Evolutionary conservation across 495 filamentous ascomycete genomes (phyloP), one percentile per base, ranked within the genome.

Genomic region (Thozetella sp.): DNA sequence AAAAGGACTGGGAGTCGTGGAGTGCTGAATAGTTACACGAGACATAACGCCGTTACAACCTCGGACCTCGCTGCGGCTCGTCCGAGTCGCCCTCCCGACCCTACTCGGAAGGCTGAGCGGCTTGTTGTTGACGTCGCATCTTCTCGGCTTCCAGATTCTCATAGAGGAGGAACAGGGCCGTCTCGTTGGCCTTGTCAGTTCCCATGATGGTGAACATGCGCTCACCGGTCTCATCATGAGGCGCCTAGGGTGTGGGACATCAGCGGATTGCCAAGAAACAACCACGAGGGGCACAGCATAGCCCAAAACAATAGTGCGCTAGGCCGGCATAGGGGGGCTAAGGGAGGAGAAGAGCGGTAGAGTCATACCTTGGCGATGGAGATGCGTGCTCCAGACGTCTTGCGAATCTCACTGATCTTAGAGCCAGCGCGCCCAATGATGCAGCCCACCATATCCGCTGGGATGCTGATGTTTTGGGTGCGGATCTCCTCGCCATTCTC

Each of bases 171-270:
- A 94, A 98, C 10, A 99, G 83, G 17, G 95, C 95, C 63, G 93
- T 93, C 79, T 99, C 95, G 68, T 98, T 98, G 61, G 90, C 90
- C 74, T 85, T 85, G 23, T 89, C 87, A 57, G 91, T 96, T 59
- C 95, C 95, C 84, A 96, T 97, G 71, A 99, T 97, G 62, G 95
- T 98, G 80, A 98, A 99, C 95, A 99, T 98, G 67, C 95, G 88
- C 84, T 99, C 95, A 55, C 95, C 95, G 51, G 92, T 93, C 57
- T 98, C 96, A 64, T 98, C 95, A 66, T 99, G 95, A 27, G 96
- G 93, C 22, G 93, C 91, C 77, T 81, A 22, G 11, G 9, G 13
- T 22, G 11, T 34, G 34, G n/a, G n/a, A n/a, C n/a, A n/a, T n/a
- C n/a, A n/a, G n/a, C n/a, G n/a, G 23, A 11, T 22, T 30, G 50